Evolutionary conservation across 2,329 filamentous ascomycete genomes (phyloP), one percentile per base, ranked within the genome.

Genomic region (Cladobotryum mycophilum): DNA sequence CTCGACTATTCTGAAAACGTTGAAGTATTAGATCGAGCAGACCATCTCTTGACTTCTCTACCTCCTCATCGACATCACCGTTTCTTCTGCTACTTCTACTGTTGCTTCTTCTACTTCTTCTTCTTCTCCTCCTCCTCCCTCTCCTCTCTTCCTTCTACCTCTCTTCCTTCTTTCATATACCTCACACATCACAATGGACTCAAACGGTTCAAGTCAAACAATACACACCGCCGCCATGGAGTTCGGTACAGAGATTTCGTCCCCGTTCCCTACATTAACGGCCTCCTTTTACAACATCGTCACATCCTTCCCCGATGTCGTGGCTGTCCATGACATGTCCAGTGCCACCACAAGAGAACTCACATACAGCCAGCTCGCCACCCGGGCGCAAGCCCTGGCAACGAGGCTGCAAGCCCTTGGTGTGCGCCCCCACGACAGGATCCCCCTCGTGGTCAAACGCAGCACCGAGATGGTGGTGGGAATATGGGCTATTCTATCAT

Each of bases 391-490:
- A 57, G 59, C 61, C 15, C 64, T 79, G 11, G 69, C 74, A 38
- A 61, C 65, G 47, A 58, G 67, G 17, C 67, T 79, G 13, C 65
- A 55, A 41, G 48, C 41, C 48, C 60, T 60, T 13, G 75, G 75
- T 33, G 65, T 78, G 20, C 55, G 59, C 35, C 70, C 72, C 20
- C 65, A 68, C 5, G 72, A 79, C 56, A 67, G 75, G 36, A 69
- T 81, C 5, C 76, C 75, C n/a, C 67, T 82, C 22, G 71, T 82
- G n/a, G 74, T 76, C 51, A 75, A 75, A 52, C 70, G 79, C 13
- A 75, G 77, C 37, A 64, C 79, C 44, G 76, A 79, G 55, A 80
- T 82, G 76, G 64, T 81, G 6, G 69, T 80, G 45, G 78, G 75
- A 17, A 80, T 82, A 45, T 67, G 79, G 49, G 79, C 77, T 2